Evolutionary conservation across 2,329 filamentous ascomycete genomes (phyloP).

Genomic region (Cadophora luteo-olivacea): DNA sequence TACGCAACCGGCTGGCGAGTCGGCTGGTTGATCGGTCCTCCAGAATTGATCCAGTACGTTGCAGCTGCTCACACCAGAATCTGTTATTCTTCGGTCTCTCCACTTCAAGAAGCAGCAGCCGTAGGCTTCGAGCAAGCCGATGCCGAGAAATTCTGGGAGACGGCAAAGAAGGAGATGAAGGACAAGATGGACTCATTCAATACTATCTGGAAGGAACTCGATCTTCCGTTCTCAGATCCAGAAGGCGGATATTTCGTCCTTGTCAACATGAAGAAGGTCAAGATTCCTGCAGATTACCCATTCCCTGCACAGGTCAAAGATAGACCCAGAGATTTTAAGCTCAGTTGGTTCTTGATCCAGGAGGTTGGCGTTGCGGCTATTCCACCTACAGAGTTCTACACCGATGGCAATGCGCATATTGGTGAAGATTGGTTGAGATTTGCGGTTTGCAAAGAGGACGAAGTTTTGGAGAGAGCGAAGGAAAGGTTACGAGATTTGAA

Average conservation of each 20-base stretch:
- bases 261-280: slow-evolving; percentile 89
- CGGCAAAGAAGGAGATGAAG: slow-evolving; percentile 86
- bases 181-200: slow-evolving; percentile 88
- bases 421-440: slow-evolving; percentile 95
- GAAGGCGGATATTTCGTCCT: slow-evolving; percentile 98
- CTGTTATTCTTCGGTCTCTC: slow-evolving; percentile 93
- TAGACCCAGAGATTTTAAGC: slow-evolving; percentile 90
- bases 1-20: slow-evolving; percentile 98
- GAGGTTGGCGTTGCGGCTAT: slow-evolving; percentile 96
- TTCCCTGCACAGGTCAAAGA: slow-evolving; percentile 89
- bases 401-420: slow-evolving; percentile 79
- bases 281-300: slow-evolving; percentile 80
- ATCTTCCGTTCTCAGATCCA: slow-evolving; percentile 70
- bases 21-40: slow-evolving; percentile 89
- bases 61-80: slow-evolving; percentile 93
- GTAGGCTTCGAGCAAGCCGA: slow-evolving; percentile 95
- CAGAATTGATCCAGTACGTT: slow-evolving; percentile 89
- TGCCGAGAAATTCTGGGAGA: slow-evolving; percentile 83
- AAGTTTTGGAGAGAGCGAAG: slow-evolving; percentile 81
- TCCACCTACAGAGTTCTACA: slow-evolving; percentile 97
- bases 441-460: slow-evolving; percentile 94
- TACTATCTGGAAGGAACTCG: slow-evolving; percentile 76
- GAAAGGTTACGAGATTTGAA: slow-evolving; percentile 60
- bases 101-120: slow-evolving; percentile 91
- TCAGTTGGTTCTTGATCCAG: slow-evolving; percentile 96